A percentile compares a stretch with the other conserved stretches of the same genome.
phyloP scores from a whole-genome alignment of 106 monocot species.

The Alisma plantagoaquatica region DNA sequence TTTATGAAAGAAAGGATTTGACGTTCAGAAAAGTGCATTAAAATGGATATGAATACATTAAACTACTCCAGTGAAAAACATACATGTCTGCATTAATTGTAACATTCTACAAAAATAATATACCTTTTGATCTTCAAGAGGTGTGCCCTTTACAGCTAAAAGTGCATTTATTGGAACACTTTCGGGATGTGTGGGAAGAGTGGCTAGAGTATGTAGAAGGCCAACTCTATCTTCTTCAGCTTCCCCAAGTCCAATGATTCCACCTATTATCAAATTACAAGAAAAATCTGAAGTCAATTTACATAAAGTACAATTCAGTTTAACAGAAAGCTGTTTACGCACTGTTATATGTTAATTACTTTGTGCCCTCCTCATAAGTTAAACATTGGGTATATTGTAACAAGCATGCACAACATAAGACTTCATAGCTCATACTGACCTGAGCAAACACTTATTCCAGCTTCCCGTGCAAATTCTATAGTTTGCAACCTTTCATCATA shows the following conservation, averaged over 20 bases:
- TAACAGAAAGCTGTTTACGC: background rate
- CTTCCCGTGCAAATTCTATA: constrained; percentile 74
- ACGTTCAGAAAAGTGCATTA: no score
- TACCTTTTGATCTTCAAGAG: constrained; percentile 99
- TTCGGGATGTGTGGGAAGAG: constrained; percentile 91
- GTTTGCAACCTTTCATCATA: constrained; percentile 97
- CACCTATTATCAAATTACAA: constrained; percentile 70
- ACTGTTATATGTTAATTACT: background rate
- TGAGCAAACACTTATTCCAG: constrained; percentile 93
- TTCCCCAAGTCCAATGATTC: constrained; percentile 98
- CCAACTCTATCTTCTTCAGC: constrained; percentile 93
- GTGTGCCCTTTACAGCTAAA: constrained; percentile 96
- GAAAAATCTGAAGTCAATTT: no score
- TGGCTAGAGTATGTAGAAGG: constrained; percentile 85
- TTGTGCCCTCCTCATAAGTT: no score
- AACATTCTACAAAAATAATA: no score
- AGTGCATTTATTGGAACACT: constrained; percentile 97
- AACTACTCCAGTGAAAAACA: constrained; percentile 3
- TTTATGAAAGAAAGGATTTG: no score
- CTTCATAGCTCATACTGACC: no score
- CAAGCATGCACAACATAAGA: no score
- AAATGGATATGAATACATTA: no score
- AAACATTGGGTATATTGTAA: no score
- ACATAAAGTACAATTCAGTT: background rate
- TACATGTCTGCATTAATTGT: no score